These are phyloP conservation scores for Phascolomyces articulosus DNA, from an alignment of 371 early-diverging fungal species.

Conservation along the genomic window DNA sequence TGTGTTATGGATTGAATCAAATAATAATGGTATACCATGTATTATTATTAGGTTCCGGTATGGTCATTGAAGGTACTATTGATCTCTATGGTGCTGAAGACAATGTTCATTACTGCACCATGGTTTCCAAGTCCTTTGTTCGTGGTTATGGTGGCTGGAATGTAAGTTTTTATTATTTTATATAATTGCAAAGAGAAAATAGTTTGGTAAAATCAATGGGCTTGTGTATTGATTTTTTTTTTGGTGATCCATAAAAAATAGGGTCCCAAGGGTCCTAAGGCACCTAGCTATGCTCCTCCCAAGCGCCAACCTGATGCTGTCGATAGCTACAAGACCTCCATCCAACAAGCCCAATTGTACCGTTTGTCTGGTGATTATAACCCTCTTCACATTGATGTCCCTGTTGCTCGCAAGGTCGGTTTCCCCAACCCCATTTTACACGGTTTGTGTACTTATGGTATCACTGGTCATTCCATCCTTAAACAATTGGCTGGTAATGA, in stretches of 20 bases:
- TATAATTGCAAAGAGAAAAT: neutral
- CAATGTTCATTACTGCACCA: constrained; percentile 52
- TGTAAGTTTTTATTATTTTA: constrained; percentile 26
- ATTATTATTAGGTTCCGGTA: constrained; percentile 47
- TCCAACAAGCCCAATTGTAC: constrained; percentile 69
- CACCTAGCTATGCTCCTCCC: constrained; percentile 51
- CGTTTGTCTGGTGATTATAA: constrained; percentile 77
- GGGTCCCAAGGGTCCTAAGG: constrained; percentile 70
- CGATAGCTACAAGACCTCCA: constrained; percentile 46
- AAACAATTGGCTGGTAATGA: constrained; percentile 60
- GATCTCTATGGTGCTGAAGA: constrained; percentile 54
- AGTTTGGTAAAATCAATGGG: no score
- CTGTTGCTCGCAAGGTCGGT: constrained; percentile 64
- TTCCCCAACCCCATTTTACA: constrained; percentile 77
- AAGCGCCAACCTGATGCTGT: constrained; percentile 64
- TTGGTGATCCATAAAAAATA: neutral
- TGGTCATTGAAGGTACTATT: constrained; percentile 65
- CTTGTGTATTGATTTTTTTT: neutral
- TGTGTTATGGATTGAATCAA: no score
- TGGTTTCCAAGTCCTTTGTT: constrained; percentile 59
- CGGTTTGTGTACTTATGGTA: constrained; percentile 74
- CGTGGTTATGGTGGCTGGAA: constrained; percentile 67
- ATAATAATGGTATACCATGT: no score
- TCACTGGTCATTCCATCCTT: constrained; percentile 62
- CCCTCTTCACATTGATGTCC: constrained; percentile 72